A percentile compares a stretch with the other conserved stretches of the same genome.
These are phyloP conservation scores for Cucurbita moschata DNA, from an alignment of 306 rosid genomes.

Conservation along the genomic window DNA sequence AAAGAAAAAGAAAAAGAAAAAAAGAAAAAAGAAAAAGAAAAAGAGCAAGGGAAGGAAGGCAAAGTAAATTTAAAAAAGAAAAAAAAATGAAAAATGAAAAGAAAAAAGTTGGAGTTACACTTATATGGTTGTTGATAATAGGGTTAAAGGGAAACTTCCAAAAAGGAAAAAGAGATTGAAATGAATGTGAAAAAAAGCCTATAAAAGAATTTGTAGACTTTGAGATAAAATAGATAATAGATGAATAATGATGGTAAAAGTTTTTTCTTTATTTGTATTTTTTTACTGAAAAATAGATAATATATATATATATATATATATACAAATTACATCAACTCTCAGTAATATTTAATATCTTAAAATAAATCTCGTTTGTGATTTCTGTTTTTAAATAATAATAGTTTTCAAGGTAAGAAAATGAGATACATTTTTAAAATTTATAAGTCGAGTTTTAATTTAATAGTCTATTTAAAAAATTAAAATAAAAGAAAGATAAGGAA, in stretches of 20 bases:
- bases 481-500: too few species aligned
- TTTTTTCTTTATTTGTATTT: neutral
- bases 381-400: too few species aligned
- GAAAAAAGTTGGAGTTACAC: neutral
- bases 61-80: constrained; percentile 12
- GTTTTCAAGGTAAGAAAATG: too few species aligned
- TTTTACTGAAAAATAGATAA: too few species aligned
- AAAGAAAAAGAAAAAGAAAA: constrained; percentile 22
- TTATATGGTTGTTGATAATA: constrained; percentile 1
- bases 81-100: neutral
- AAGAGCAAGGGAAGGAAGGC: neutral
- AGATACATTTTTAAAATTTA: too few species aligned
- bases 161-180: constrained; percentile 22
- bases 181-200: constrained; percentile 26
- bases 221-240: constrained; percentile 10
- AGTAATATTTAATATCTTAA: too few species aligned
- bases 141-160: constrained; percentile 44
- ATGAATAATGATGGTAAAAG: constrained; percentile 10
- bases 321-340: too few species aligned
- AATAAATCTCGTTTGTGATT: too few species aligned
- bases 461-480: too few species aligned
- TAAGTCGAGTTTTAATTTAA: too few species aligned
- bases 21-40: constrained; percentile 15
- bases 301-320: too few species aligned
- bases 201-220: constrained; percentile 10